A percentile compares a stretch with the other conserved stretches of the same genome.
Evolutionary conservation across 2,329 filamentous ascomycete species (phyloP).

Genomic region (Laburnicola sp.): DNA sequence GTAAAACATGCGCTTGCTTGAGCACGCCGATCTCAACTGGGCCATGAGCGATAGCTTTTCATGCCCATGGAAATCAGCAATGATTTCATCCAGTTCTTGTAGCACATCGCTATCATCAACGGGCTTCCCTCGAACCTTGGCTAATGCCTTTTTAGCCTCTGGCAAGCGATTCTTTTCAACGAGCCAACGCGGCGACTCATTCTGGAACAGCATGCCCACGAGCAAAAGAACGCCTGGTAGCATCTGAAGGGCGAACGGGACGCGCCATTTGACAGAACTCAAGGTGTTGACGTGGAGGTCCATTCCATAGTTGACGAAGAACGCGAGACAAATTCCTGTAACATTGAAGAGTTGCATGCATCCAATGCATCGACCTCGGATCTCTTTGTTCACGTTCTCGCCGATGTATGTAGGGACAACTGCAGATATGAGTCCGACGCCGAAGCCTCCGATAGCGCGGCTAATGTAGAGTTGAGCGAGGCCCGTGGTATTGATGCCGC

Average conservation of each 20-base stretch:
- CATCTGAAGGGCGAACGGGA: conserved; percentile 58
- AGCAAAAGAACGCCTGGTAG: conserved; percentile 57
- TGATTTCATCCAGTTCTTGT: conserved; percentile 50
- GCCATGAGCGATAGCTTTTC: conserved; percentile 46
- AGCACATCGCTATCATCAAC: conserved; percentile 42
- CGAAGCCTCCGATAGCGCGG: conserved; percentile 50
- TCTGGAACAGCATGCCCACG: conserved; percentile 55
- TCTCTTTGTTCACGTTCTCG: conserved; percentile 51
- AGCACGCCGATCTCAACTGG: conserved; percentile 46
- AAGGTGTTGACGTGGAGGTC: conserved; percentile 48
- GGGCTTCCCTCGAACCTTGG: conserved; percentile 43
- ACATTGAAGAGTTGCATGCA: conserved; percentile 49
- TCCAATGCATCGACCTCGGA: conserved; percentile 44
- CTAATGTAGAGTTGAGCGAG: conserved; percentile 49
- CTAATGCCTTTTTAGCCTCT: conserved; percentile 49
- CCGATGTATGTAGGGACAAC: conserved; percentile 52
- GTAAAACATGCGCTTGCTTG: conserved; percentile 46
- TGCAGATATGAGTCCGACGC: conserved; percentile 48
- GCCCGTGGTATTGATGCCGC: conserved; percentile 39
- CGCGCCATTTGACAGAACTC: conserved; percentile 56
- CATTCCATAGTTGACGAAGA: conserved; percentile 59
- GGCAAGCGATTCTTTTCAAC: conserved; percentile 54
- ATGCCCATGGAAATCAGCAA: conserved; percentile 48
- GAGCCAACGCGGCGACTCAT: conserved; percentile 59
- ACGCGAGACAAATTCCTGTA: conserved; percentile 54